Percentiles rank a stretch among this genome's conserved stretches.
phyloP scores from a whole-genome alignment of 2,329 filamentous ascomycete species.

The Colletotrichum somersetense region DNA sequence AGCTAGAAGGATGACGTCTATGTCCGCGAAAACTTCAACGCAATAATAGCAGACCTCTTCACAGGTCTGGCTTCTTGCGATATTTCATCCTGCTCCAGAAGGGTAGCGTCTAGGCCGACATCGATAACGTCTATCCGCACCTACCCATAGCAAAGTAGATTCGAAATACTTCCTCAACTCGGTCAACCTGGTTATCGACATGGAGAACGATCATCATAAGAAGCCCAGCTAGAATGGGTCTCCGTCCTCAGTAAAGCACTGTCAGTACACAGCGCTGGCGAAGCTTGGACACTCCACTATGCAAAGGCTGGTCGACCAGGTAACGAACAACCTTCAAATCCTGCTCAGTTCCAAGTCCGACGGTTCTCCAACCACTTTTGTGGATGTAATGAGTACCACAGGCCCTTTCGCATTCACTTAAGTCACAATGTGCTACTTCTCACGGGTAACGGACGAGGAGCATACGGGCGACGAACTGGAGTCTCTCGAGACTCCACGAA shows the following conservation, averaged over 20 bases:
- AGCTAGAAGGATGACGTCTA: conserved; percentile 47
- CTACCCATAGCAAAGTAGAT: conserved; percentile 77
- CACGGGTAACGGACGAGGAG: conserved; percentile 44
- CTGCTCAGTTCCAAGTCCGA: conserved; percentile 43
- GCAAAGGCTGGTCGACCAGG: conserved; percentile 73
- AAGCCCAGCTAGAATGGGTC: conserved; percentile 65
- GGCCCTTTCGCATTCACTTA: conserved; percentile 50
- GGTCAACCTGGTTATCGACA: conserved; percentile 77
- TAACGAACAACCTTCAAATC: conserved; percentile 58
- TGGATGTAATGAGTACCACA: conserved; percentile 50
- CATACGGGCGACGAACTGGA: conserved; percentile 50
- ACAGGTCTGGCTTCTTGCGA: conserved; percentile 72
- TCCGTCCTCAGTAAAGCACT: conserved; percentile 78
- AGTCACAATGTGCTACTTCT: conserved; percentile 49
- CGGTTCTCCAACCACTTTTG: conserved; percentile 43
- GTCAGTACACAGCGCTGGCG: conserved; percentile 81
- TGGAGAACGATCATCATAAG: conserved; percentile 71
- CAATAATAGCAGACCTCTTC: conserved; percentile 31
- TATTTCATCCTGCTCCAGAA: conserved; percentile 74
- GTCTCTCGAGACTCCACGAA: conserved; percentile 45
- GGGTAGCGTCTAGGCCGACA: conserved; percentile 78
- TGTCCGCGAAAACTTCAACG: too few relatives aligned
- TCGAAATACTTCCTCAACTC: conserved; percentile 70
- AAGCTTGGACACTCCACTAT: conserved; percentile 79
- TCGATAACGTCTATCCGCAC: conserved; percentile 72